Evolutionary conservation across 2,329 filamentous ascomycete species (phyloP).

Genomic region (Metarhizium sp.): DNA sequence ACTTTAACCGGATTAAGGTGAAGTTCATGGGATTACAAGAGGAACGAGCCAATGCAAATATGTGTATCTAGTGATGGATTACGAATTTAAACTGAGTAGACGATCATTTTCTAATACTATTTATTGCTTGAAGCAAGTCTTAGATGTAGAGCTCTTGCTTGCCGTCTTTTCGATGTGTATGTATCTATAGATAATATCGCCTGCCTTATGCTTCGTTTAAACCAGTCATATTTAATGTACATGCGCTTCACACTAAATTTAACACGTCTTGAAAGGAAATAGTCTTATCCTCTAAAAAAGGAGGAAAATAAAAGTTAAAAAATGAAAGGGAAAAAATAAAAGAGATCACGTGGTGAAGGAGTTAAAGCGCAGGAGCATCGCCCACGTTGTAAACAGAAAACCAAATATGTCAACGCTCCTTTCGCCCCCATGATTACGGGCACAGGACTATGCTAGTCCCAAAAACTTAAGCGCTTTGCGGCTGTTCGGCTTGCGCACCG

Average conservation of each 20-base stretch:
- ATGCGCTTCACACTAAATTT: neutral
- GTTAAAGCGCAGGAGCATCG: neutral
- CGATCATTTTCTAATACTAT: neutral
- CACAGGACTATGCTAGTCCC: constrained; percentile 31
- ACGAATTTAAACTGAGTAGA: no score
- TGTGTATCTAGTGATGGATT: no score
- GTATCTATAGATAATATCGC: neutral
- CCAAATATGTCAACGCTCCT: neutral
- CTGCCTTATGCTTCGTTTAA: neutral
- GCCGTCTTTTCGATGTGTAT: neutral
- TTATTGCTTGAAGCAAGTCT: neutral
- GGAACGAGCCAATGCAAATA: no score
- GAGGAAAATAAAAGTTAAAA: neutral
- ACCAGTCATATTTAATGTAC: neutral
- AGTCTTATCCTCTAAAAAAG: neutral
- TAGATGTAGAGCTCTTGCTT: neutral
- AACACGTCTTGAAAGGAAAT: neutral
- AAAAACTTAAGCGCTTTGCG: constrained; percentile 46
- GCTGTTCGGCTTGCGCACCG: constrained; percentile 30
- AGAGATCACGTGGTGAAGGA: neutral
- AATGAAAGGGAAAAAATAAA: neutral
- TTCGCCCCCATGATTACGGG: neutral
- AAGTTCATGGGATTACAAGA: no score
- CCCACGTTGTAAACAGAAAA: neutral
- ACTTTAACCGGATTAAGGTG: no score